phyloP scores from a whole-genome alignment of 108 stramenopile species.

The Aurantiochytrium sp. region DNA sequence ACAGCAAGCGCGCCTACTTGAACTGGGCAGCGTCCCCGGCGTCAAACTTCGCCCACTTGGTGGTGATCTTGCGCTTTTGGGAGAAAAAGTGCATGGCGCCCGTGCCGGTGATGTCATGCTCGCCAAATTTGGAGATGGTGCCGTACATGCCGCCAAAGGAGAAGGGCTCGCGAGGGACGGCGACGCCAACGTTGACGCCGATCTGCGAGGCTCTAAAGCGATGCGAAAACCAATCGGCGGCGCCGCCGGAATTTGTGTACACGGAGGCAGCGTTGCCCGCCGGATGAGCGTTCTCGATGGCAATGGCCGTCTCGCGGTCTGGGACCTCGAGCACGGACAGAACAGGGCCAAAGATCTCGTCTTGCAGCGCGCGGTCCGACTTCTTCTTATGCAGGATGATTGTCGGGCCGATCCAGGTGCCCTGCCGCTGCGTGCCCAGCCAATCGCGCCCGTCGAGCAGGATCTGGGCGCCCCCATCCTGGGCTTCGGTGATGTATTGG shows the following conservation, averaged over 20 bases:
- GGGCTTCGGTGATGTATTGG: slow-evolving; percentile 72
- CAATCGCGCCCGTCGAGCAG: slow-evolving; percentile 84
- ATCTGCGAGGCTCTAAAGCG: slow-evolving; percentile 76
- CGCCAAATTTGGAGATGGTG: slow-evolving; percentile 85
- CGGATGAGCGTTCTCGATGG: slow-evolving; percentile 84
- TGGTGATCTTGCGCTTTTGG: slow-evolving; percentile 86
- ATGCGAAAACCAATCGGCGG: slow-evolving; percentile 82
- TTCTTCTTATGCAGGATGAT: slow-evolving; percentile 68
- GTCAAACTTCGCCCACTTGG: slow-evolving; percentile 68
- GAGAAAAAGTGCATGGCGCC: slow-evolving; percentile 94
- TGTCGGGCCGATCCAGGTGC: slow-evolving; percentile 62
- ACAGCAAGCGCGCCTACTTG: background rate
- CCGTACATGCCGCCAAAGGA: slow-evolving; percentile 86
- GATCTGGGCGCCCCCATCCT: slow-evolving; percentile 67
- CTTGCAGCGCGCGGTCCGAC: slow-evolving; percentile 68
- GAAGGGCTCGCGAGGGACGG: slow-evolving; percentile 90
- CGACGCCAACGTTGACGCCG: slow-evolving; percentile 79
- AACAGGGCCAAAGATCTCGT: slow-evolving; percentile 92
- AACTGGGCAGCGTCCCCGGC: slow-evolving; percentile 5
- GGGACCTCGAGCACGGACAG: slow-evolving; percentile 68
- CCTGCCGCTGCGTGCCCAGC: background rate
- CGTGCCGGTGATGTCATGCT: slow-evolving; percentile 92
- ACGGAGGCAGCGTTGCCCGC: slow-evolving; percentile 92
- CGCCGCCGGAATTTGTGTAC: slow-evolving; percentile 81
- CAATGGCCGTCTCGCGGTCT: slow-evolving; percentile 85